A percentile compares a stretch with the other conserved stretches of the same genome.
These are phyloP conservation scores for Fraxinus floribunda DNA, from an alignment of 305 asterid species.

Conservation along the genomic window DNA sequence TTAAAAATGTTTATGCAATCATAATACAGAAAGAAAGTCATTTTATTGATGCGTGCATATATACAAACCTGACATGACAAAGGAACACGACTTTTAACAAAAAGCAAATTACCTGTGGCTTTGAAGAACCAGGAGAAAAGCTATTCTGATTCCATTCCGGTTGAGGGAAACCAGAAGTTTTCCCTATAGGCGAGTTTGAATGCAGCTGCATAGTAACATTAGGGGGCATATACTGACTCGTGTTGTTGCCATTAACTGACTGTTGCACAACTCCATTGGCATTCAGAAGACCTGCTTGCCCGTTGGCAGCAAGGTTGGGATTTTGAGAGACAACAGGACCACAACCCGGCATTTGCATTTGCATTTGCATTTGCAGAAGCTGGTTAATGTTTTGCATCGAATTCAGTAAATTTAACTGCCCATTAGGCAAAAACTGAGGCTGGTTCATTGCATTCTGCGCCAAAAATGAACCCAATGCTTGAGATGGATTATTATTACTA, in stretches of 20 bases:
- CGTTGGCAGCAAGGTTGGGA: slow-evolving; percentile 33
- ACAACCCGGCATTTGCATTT: slow-evolving; percentile 13
- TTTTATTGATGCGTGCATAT: not conserved
- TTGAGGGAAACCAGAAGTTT: slow-evolving; percentile 32
- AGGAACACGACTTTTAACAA: not conserved
- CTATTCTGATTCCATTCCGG: slow-evolving; percentile 32
- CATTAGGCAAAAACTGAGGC: slow-evolving; percentile 46
- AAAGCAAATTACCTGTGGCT: slow-evolving; percentile 45
- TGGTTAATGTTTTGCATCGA: slow-evolving; percentile 56
- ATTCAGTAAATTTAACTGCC: slow-evolving; percentile 41
- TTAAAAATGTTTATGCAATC: not conserved
- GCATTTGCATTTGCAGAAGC: slow-evolving; percentile 49
- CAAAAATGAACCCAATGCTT: slow-evolving; percentile 36
- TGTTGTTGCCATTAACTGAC: slow-evolving; percentile 22
- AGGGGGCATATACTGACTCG: not conserved
- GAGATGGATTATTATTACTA: slow-evolving; percentile 21
- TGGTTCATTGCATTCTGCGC: slow-evolving; percentile 39
- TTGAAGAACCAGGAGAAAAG: slow-evolving; percentile 36
- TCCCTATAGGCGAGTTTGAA: slow-evolving; percentile 22
- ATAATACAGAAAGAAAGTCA: not conserved
- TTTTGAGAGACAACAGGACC: slow-evolving; percentile 37
- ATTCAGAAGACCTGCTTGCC: slow-evolving; percentile 33
- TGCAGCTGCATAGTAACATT: slow-evolving; percentile 27
- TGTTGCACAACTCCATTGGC: slow-evolving; percentile 40
- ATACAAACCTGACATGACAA: not conserved